These are phyloP conservation scores for Lagenidium sp. DNA, from an alignment of 352 stramenopile genomes.

Conservation along the genomic window DNA sequence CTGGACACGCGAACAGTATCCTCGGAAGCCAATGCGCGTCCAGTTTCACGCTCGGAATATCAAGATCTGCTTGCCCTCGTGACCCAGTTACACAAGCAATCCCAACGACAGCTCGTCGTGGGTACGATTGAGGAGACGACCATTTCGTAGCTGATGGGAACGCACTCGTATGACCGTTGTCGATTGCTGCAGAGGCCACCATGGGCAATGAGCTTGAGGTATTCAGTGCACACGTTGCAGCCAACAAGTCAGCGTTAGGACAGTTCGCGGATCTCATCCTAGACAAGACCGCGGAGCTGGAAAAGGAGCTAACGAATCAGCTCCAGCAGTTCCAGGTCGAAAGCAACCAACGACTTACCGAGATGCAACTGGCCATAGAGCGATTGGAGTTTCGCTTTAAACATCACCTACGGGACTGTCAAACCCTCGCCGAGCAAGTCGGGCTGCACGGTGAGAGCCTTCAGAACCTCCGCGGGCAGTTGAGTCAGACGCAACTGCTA, in stretches of 20 bases:
- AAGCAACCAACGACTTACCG: slow-evolving; percentile 29
- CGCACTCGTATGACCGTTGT: neutral
- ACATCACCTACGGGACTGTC: slow-evolving; percentile 41
- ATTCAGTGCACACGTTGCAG: slow-evolving; percentile 23
- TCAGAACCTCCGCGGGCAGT: slow-evolving; percentile 23
- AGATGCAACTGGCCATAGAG: slow-evolving; percentile 35
- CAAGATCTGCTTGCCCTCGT: slow-evolving; percentile 38
- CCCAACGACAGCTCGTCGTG: slow-evolving; percentile 22
- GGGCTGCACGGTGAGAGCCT: slow-evolving; percentile 36
- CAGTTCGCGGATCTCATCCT: slow-evolving; percentile 35
- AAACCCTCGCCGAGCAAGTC: slow-evolving; percentile 33
- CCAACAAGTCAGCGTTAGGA: slow-evolving; percentile 35
- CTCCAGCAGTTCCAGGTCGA: slow-evolving; percentile 39
- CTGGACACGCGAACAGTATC: slow-evolving; percentile 1
- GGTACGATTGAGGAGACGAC: slow-evolving; percentile 11
- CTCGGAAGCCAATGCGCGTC: slow-evolving; percentile 18
- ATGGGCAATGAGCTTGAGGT: slow-evolving; percentile 42
- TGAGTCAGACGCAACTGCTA: slow-evolving; percentile 30
- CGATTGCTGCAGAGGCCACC: slow-evolving; percentile 23
- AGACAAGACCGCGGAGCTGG: slow-evolving; percentile 30
- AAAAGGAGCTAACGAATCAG: slow-evolving; percentile 25
- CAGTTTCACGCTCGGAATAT: slow-evolving; percentile 46
- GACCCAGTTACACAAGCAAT: slow-evolving; percentile 38
- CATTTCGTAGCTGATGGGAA: neutral
- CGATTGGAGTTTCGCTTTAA: slow-evolving; percentile 66